Percentiles rank a stretch among this genome's conserved stretches.
Evolutionary conservation across 768 basidiomycete genomes (phyloP).

Genomic region (Psilocybe tampanensis): DNA sequence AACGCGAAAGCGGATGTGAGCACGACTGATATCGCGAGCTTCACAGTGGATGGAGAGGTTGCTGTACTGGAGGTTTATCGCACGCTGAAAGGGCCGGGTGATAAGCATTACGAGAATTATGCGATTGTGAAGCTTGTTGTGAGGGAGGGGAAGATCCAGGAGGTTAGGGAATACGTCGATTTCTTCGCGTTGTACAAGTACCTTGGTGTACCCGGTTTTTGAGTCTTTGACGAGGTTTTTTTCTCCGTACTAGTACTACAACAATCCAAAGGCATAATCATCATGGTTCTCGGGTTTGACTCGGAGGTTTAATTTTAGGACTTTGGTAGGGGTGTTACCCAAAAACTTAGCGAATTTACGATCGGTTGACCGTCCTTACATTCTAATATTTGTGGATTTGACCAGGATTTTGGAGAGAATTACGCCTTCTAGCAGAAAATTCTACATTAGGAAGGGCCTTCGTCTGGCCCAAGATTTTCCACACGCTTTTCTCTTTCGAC

Average conservation of each 20-base stretch:
- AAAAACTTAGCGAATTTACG: no score
- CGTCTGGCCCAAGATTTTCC: no score
- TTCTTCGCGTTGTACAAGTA: slow-evolving; percentile 5
- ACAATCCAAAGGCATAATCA: no score
- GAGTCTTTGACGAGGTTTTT: not conserved
- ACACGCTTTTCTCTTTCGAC: no score
- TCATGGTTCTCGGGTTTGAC: no score
- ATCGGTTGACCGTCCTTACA: no score
- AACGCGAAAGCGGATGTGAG: not conserved
- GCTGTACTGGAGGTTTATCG: not conserved
- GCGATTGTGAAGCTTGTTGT: slow-evolving; percentile 7
- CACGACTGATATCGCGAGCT: slow-evolving; percentile 1
- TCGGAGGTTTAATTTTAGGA: no score
- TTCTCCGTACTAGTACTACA: not conserved
- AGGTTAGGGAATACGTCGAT: slow-evolving; percentile 15
- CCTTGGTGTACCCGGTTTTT: slow-evolving; percentile 3
- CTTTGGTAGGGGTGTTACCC: no score
- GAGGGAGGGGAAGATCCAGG: slow-evolving; percentile 11
- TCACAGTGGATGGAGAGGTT: slow-evolving; percentile 4
- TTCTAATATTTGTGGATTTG: no score
- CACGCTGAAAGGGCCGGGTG: not conserved
- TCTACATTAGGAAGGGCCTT: no score
- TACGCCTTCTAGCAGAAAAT: no score
- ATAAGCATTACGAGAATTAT: slow-evolving; percentile 6
- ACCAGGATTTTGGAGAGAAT: no score